Conservation (phyloP, 129 eudicot genomes). For the Sambucus nigra region DNA sequence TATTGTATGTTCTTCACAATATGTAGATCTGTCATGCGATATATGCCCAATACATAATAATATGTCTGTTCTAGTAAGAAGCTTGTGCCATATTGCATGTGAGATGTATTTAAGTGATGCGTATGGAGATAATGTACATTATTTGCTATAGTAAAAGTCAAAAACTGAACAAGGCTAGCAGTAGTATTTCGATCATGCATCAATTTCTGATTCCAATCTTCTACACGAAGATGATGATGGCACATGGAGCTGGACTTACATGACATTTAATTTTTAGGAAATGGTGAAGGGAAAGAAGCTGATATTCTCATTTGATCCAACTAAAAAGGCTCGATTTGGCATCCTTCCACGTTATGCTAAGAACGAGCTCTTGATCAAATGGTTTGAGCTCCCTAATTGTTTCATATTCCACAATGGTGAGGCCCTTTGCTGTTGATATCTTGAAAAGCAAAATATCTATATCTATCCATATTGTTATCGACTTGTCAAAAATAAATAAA, state of each 20-base stretch:
- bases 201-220: background rate
- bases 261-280: slow-evolving; percentile 34
- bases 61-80: too few species aligned
- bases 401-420: slow-evolving; percentile 90
- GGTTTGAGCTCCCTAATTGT: slow-evolving; percentile 99
- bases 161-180: too few species aligned
- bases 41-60: too few species aligned
- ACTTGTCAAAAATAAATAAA: background rate
- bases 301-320: slow-evolving; percentile 50
- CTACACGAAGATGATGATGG: background rate
- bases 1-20: too few species aligned
- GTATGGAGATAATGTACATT: too few species aligned
- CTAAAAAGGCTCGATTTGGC: slow-evolving; percentile 94
- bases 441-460: background rate
- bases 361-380: slow-evolving; percentile 68
- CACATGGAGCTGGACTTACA: background rate
- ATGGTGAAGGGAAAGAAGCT: slow-evolving; percentile 85
- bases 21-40: too few species aligned
- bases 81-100: too few species aligned
- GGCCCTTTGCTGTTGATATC: slow-evolving; percentile 13
- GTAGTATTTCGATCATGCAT: background rate
- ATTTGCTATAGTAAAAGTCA: background rate
- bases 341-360: slow-evolving; percentile 90
- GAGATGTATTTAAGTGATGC: too few species aligned
- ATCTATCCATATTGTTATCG: too few species aligned